phyloP scores from a whole-genome alignment of 768 basidiomycete genomes.

The Lactarius tabidus region DNA sequence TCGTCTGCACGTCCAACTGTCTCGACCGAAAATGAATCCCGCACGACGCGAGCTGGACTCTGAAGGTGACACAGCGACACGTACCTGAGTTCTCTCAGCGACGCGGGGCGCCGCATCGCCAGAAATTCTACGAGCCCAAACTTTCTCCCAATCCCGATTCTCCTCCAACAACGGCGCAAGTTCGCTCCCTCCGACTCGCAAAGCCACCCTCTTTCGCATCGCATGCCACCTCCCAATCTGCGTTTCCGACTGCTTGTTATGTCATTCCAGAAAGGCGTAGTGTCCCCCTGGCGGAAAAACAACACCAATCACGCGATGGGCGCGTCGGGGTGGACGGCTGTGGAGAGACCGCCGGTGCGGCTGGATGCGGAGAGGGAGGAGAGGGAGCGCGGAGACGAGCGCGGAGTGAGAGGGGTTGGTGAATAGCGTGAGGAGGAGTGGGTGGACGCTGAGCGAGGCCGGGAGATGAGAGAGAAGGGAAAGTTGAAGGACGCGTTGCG shows the following conservation, averaged over 20 bases:
- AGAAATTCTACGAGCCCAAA: slow-evolving; percentile 41
- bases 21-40: too few species aligned
- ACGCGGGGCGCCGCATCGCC: slow-evolving; percentile 35
- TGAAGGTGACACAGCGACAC: slow-evolving; percentile 22
- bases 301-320: slow-evolving; percentile 55
- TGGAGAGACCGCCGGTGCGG: slow-evolving; percentile 61
- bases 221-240: slow-evolving; percentile 59
- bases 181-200: slow-evolving; percentile 11
- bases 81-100: slow-evolving; percentile 40
- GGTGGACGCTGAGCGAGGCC: slow-evolving; percentile 25
- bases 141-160: slow-evolving; percentile 45
- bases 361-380: slow-evolving; percentile 25
- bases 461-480: slow-evolving; percentile 22
- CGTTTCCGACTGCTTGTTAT: slow-evolving; percentile 54
- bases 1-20: slow-evolving; percentile 29
- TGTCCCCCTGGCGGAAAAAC: slow-evolving; percentile 42
- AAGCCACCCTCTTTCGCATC: slow-evolving; percentile 37
- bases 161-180: slow-evolving; percentile 23
- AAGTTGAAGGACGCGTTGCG: slow-evolving; percentile 16
- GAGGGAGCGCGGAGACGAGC: slow-evolving; percentile 30
- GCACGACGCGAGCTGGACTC: too few species aligned
- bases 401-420: slow-evolving; percentile 40
- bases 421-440: slow-evolving; percentile 50
- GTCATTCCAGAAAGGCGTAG: slow-evolving; percentile 55
- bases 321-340: slow-evolving; percentile 29